Evolutionary conservation across 192 early-diverging fungal species (phyloP).

Genomic region (Coemansia sp.): DNA sequence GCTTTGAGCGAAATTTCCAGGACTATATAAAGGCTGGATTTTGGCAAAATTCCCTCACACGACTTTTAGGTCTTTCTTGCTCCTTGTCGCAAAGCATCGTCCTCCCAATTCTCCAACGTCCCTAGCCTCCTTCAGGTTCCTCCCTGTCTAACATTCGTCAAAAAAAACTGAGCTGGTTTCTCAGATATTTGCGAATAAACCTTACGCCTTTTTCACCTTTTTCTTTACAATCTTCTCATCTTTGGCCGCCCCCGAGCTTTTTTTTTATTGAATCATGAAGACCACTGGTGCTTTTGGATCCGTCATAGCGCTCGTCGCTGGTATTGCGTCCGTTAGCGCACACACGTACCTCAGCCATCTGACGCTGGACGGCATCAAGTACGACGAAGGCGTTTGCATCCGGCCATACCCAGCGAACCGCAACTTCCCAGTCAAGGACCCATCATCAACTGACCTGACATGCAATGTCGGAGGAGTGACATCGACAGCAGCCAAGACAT

Average conservation of each 20-base stretch:
- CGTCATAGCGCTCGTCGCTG: slow-evolving; percentile 11
- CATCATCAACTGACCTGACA: slow-evolving; percentile 16
- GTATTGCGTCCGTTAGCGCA: slow-evolving; percentile 17
- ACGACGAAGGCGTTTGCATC: slow-evolving; percentile 28
- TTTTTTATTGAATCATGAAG: slow-evolving; percentile 14
- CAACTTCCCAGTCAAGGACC: slow-evolving; percentile 31
- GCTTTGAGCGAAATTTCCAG: not conserved
- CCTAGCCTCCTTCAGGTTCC: too few species aligned
- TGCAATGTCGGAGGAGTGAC: slow-evolving; percentile 20
- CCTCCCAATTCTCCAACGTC: too few species aligned
- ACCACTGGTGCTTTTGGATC: slow-evolving; percentile 2
- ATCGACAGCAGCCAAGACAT: slow-evolving; percentile 17
- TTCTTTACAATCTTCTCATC: slow-evolving; percentile 1
- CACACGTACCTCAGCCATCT: slow-evolving; percentile 36
- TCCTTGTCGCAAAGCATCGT: too few species aligned
- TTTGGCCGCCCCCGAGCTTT: not conserved
- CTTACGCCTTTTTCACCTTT: not conserved
- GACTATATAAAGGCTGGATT: not conserved
- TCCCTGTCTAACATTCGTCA: not conserved
- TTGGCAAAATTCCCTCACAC: too few species aligned
- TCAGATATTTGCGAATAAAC: slow-evolving; percentile 4
- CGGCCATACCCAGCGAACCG: slow-evolving; percentile 25
- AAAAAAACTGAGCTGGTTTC: slow-evolving; percentile 25
- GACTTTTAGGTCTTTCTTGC: too few species aligned
- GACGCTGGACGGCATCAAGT: slow-evolving; percentile 16